Evolutionary conservation across 2,329 filamentous ascomycete genomes (phyloP).

Genomic region (Capronia coronata): DNA sequence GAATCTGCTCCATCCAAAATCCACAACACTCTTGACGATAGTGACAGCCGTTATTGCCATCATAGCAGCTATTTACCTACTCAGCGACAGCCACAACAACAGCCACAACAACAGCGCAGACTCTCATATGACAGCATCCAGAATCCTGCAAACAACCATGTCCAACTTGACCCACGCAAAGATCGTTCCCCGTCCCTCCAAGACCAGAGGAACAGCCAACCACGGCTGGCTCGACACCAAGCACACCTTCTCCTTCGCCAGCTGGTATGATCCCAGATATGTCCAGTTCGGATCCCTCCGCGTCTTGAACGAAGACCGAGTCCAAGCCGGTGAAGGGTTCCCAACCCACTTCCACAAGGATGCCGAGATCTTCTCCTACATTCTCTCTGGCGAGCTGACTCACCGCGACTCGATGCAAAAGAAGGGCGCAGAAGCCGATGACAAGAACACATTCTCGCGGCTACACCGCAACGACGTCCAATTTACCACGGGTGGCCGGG

Average conservation of each 20-base stretch:
- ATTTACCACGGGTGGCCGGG: constrained; percentile 80
- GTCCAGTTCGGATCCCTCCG: constrained; percentile 68
- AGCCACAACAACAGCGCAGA: constrained; percentile 11
- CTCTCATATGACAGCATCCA: constrained; percentile 24
- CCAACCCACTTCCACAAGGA: constrained; percentile 79
- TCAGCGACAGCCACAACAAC: constrained; percentile 16
- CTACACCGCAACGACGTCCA: constrained; percentile 78
- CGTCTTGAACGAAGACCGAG: constrained; percentile 84
- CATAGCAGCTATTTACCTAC: constrained; percentile 22
- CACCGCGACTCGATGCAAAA: constrained; percentile 80
- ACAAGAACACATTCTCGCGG: constrained; percentile 58
- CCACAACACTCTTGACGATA: constrained; percentile 16
- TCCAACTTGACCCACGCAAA: constrained; percentile 60
- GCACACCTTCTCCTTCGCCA: constrained; percentile 79
- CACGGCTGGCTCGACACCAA: constrained; percentile 85
- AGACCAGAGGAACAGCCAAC: constrained; percentile 66
- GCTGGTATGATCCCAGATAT: constrained; percentile 61
- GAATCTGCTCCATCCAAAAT: constrained; percentile 20
- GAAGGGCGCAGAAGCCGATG: constrained; percentile 56
- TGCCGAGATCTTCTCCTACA: constrained; percentile 85
- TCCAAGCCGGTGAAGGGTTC: constrained; percentile 67
- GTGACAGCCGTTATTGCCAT: constrained; percentile 20
- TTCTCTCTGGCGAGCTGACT: constrained; percentile 76
- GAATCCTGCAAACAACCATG: constrained; percentile 44
- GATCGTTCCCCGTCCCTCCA: constrained; percentile 67